Base-by-base conservation (phyloP, 257 asterid genomes). In the Forsythia viridissima region DNA sequence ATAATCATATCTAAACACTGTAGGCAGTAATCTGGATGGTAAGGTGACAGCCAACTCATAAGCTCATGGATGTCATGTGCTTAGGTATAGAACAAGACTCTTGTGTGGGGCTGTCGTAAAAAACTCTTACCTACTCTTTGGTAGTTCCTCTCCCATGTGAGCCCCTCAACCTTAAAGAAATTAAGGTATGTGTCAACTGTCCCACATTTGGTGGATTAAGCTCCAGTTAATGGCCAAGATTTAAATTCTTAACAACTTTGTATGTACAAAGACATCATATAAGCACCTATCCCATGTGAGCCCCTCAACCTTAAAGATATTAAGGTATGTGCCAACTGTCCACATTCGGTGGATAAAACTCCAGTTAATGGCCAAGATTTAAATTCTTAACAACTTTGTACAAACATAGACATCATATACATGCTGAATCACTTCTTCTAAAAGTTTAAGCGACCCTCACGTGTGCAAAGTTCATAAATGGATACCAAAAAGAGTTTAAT, bases 21-120 rank as follows among this genome's bases (percentile, higher is more conserved):
- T 83, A 81, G 76, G 91, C 90, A 82, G 81, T 86, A 81, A 86
- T 80, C 79, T 42, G 79, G 70, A 83, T 76, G 76, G 81, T 79
- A 79, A 82, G 85, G 86, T 84, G 93, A 83, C 82, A 77, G 86
- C 87, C 93, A 88, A 87, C 89, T 87, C 89, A 84, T 70, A 73
- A 24, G 84, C 79, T 82, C 72, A 85, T 89, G 93, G 87, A 82
- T 18, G 70, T 84, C 96, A 90, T 90, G 96, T 93, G 96, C 86
- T 86, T 89, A 88, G 98, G 97, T 90, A 86, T 41, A 76, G 48
- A 83, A 82, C 80, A 83, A 77, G 88, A 76, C 82, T 88, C 76
- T 51, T 70, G 48, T 24, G 85, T 87, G 91, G 89, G 91, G 75
- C 80, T 84, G 92, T 82, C 92, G 93, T 84, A 80, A 87, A 86